Percentiles rank a stretch among this genome's conserved stretches.
These are phyloP conservation scores for Carex pumila DNA, from an alignment of 176 grass and related monocot species.

Conservation along the genomic window DNA sequence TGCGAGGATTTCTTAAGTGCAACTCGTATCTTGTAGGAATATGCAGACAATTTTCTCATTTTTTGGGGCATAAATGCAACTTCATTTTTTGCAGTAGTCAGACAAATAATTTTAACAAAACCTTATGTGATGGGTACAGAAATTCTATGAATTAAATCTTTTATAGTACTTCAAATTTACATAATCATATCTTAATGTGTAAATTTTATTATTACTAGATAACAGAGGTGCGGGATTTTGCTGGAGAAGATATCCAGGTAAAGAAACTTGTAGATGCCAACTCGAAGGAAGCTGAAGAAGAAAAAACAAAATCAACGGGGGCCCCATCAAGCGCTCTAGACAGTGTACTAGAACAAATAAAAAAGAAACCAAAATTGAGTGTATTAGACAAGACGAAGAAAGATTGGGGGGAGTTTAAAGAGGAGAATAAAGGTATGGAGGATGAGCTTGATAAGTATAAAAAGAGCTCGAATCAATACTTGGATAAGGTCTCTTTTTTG, in stretches of 20 bases:
- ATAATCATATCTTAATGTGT: background rate
- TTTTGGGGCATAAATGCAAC: background rate
- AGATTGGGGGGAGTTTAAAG: conserved; percentile 98
- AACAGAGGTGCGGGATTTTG: conserved; percentile 84
- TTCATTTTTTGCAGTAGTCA: background rate
- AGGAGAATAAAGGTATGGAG: conserved; percentile 73
- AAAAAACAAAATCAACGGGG: conserved; percentile 59
- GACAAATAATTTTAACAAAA: background rate
- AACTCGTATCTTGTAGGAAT: background rate
- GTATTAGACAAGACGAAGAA: conserved; percentile 99
- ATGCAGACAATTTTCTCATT: background rate
- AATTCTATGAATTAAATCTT: background rate
- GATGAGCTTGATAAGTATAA: conserved; percentile 85
- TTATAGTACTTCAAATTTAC: background rate
- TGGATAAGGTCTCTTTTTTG: conserved; percentile 89
- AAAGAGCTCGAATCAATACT: conserved; percentile 95
- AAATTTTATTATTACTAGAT: conserved; percentile 35
- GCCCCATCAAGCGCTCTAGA: conserved; percentile 41
- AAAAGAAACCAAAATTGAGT: conserved; percentile 91
- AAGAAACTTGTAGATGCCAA: conserved; percentile 86
- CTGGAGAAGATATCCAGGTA: conserved; percentile 81
- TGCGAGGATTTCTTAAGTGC: background rate
- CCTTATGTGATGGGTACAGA: background rate
- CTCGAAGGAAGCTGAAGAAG: conserved; percentile 72
- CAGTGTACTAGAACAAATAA: conserved; percentile 81